These are phyloP conservation scores for Saturnispora sekii DNA, from an alignment of 805 yeast genomes.

Conservation along the genomic window DNA sequence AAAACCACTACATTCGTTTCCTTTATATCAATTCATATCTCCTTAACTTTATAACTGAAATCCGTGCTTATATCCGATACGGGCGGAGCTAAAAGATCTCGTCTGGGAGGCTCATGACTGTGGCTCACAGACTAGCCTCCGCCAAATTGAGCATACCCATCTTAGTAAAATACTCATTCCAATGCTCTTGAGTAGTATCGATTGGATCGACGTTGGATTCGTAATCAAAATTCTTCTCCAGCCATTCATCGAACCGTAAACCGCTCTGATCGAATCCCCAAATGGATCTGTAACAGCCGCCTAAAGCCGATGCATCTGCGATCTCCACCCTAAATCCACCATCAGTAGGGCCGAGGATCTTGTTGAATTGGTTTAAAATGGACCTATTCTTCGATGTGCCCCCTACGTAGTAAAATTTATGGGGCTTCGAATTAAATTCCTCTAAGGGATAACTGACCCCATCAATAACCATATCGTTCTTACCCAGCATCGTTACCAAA, in stretches of 20 bases:
- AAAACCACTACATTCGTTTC: too few species aligned
- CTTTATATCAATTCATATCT: too few species aligned
- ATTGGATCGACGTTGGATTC: conserved; percentile 32
- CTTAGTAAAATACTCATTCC: conserved; percentile 45
- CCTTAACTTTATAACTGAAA: too few species aligned
- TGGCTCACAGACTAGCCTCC: conserved; percentile 24
- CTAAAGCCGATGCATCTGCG: conserved; percentile 86
- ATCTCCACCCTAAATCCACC: conserved; percentile 68
- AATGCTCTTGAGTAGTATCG: conserved; percentile 24
- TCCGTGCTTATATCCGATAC: not conserved
- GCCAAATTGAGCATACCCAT: conserved; percentile 40
- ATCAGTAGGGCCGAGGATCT: conserved; percentile 53
- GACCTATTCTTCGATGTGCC: conserved; percentile 72
- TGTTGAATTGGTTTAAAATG: conserved; percentile 58
- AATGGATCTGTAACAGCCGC: conserved; percentile 80
- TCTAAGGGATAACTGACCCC: conserved; percentile 35
- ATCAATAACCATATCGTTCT: conserved; percentile 22
- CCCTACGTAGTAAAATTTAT: conserved; percentile 72
- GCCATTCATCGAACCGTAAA: conserved; percentile 34
- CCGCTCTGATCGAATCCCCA: conserved; percentile 39
- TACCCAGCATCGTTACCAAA: not conserved
- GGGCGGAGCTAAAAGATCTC: too few species aligned
- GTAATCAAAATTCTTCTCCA: conserved; percentile 40
- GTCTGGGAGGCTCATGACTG: too few species aligned
- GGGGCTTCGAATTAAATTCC: conserved; percentile 48